Evolutionary conservation across 768 basidiomycete genomes (phyloP), one percentile per base, ranked within the genome.

Genomic region (Mycena pura): DNA sequence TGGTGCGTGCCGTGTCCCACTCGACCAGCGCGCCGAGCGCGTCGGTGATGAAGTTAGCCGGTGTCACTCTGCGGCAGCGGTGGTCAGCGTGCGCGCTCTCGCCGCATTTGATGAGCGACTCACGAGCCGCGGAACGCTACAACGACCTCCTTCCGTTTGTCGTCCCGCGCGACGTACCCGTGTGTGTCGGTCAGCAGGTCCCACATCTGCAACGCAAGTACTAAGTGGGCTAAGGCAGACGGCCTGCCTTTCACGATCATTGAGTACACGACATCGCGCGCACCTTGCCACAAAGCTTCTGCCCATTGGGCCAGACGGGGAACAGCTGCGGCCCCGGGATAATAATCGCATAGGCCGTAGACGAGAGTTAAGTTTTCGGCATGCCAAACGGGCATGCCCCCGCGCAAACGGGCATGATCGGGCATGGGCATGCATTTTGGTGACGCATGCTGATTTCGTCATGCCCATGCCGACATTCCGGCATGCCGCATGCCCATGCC

Each of bases 111-210:
- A 57, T 43, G 70, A 60, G 39, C 69, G 46, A 53, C 69, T 25
- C 71, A 73, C 55, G 77, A 74, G 31, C 82, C 81, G 27, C 75
- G 78, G 45, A 83, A 73, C 25, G 79, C 70, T 24, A 81, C 69
- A 17, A 83, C 61, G 40, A 83, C 69, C 59, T 83, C 81, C 53
- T 75, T 67, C 27, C 73, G 69, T 2, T 62, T 69, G 56, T 82
- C 79, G 57, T 83, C 82, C 19, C 79, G 74, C 1, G 76, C 81
- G 24, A 83, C 73, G 51, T 77, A 83, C 22, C 81, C 82, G 69
- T 78, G 77, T 2, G 77, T 76, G 22, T 75, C 72, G 14, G 78
- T 78, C n/a, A 75, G 6, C 2, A 75, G 32, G 48, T 76, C 67
- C 50, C 58, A 71, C 56, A 82, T 77, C 81, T 82, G 56, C 15